A percentile compares a stretch with the other conserved stretches of the same genome.
phyloP scores from a whole-genome alignment of 495 filamentous ascomycete species.

The Annulohypoxylon maeteangense region DNA sequence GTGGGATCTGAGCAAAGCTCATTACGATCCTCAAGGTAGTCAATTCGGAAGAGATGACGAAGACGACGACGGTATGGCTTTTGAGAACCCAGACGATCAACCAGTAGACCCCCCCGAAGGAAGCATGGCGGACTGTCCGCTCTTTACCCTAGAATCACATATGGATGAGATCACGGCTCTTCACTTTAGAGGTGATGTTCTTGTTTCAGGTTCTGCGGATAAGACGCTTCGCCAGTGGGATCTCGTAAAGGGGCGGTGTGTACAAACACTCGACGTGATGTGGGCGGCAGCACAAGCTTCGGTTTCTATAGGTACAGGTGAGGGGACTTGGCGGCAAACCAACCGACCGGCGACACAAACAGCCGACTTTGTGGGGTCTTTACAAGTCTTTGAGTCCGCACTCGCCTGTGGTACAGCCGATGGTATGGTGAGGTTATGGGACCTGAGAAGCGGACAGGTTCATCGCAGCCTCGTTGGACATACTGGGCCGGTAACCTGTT shows the following conservation, averaged over 20 bases:
- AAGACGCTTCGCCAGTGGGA: constrained; percentile 99
- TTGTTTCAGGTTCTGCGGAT: constrained; percentile 95
- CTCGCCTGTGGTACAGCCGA: constrained; percentile 98
- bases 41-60: constrained; percentile 73
- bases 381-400: constrained; percentile 97
- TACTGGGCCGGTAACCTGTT: constrained; percentile 91
- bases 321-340: constrained; percentile 66
- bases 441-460: constrained; percentile 94
- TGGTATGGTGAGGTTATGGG: constrained; percentile 97
- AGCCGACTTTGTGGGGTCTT: constrained; percentile 91
- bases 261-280: constrained; percentile 98
- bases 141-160: constrained; percentile 89
- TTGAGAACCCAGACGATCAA: constrained; percentile 68
- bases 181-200: constrained; percentile 85
- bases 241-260: constrained; percentile 91
- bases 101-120: constrained; percentile 70
- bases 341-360: constrained; percentile 67
- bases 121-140: constrained; percentile 85
- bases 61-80: constrained; percentile 68
- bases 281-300: constrained; percentile 97
- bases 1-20: constrained; percentile 82
- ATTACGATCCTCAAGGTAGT: constrained; percentile 69
- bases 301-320: constrained; percentile 65
- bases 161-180: constrained; percentile 95
- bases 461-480: constrained; percentile 96